Base-by-base conservation (phyloP, 2,329 filamentous ascomycete genomes). In the Pseudogymnoascus sp. region DNA sequence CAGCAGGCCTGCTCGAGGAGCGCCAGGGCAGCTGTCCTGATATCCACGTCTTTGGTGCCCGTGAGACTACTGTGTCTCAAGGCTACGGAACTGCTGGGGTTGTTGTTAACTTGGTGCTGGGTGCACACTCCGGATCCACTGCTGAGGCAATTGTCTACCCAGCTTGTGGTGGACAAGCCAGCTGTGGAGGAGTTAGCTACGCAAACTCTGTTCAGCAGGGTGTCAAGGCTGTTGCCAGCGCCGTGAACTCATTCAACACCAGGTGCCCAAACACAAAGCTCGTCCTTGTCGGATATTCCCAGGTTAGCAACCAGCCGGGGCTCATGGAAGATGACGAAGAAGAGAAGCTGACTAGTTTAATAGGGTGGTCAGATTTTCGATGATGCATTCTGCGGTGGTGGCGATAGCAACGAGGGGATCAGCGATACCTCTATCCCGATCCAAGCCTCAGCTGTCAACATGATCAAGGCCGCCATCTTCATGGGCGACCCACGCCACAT, bases 321-420 rank as follows among this genome's bases (percentile, higher is more conserved):
- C 3, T 60, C 8, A n/a, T 50, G 7, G 9, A 13, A 8, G 26
- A 39, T 37, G 8, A 59, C 39, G 54, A 21, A 59, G 35, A n/a
- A 44, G 29, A 37, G 61, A 11, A 10, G 15, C 59, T 64, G 44
- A 65, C 39, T 21, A 24, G 33, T 58, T 58, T 15, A 44, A 10
- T 39, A 84, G 79, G 84, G 84, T 50, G 82, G 79, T 41, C 81
- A 86, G 72, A 86, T 86, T 66, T 80, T 84, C 71, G 83, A 86
- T 65, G 81, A 84, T 65, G 83, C 82, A 5, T 72, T 85, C 40
- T 86, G 83, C 67, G 83, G 84, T 11, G 84, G 83, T 29, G 76
- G 77, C 4, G 80, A 81, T 62, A 69, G 72, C 4, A 79, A 78
- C 60, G 68, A 74, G 41, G 78, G 78, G 62, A 71, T 81, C 59